Evolutionary conservation across 2,329 filamentous ascomycete genomes (phyloP).

Genomic region (Colletotrichum noveboracense): DNA sequence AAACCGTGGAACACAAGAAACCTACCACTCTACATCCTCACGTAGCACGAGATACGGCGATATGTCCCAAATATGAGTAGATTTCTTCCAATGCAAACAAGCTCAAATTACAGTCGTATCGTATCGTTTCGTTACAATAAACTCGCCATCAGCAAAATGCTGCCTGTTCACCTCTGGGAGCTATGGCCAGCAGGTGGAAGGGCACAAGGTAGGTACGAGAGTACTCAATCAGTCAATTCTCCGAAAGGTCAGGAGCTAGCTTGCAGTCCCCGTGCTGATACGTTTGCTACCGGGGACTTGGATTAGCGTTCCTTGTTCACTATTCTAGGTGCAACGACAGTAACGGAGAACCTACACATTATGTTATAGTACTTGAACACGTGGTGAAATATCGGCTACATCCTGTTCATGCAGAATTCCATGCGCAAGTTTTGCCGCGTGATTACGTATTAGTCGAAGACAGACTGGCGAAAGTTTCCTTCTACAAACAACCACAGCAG

Average conservation of each 20-base stretch:
- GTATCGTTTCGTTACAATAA: background rate
- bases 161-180: background rate
- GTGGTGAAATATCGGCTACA: background rate
- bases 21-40: fast-evolving
- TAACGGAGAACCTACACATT: fast-evolving
- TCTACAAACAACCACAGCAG: background rate
- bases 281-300: background rate
- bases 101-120: background rate
- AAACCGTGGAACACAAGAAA: background rate
- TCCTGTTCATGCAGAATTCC: background rate
- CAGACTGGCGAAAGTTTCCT: background rate
- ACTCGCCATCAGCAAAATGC: background rate
- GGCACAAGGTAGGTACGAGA: background rate
- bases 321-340: background rate
- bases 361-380: background rate
- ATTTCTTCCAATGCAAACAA: fast-evolving
- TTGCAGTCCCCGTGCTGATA: background rate
- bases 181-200: background rate
- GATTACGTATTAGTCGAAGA: background rate
- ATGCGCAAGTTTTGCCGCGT: background rate
- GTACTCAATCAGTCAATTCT: background rate
- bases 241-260: background rate
- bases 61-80: background rate
- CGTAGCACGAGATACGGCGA: background rate
- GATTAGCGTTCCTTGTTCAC: fast-evolving